phyloP scores from a whole-genome alignment of 139 green algal genomes.

The Chlorokybus atmophyticus region DNA sequence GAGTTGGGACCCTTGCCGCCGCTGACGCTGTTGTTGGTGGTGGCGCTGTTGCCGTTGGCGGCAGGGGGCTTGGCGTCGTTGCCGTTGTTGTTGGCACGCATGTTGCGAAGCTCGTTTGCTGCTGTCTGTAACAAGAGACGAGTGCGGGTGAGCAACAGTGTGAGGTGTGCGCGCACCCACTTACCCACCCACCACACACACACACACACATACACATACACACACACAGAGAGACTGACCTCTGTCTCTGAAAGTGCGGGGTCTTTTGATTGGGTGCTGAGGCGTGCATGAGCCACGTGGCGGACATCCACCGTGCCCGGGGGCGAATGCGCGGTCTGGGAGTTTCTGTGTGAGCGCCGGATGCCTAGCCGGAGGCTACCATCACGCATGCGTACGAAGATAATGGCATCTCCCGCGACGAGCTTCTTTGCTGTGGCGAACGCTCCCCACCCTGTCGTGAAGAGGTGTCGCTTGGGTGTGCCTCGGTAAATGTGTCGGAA shows the following conservation, averaged over 20 bases:
- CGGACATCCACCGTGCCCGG: neutral
- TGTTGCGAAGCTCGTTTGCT: too few species aligned
- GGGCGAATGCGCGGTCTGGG: neutral
- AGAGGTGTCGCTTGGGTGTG: conserved; percentile 19
- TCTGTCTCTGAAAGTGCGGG: neutral
- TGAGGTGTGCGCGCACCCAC: too few species aligned
- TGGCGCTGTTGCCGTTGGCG: too few species aligned
- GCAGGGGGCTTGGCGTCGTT: neutral
- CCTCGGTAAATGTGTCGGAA: conserved; percentile 28
- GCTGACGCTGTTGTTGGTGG: neutral
- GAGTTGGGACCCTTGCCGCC: neutral
- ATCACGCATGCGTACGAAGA: conserved; percentile 10
- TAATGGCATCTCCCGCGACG: conserved; percentile 17
- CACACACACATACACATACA: conserved; percentile 1
- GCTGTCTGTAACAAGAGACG: too few species aligned
- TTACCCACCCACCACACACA: too few species aligned
- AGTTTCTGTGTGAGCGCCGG: neutral
- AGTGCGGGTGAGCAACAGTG: too few species aligned
- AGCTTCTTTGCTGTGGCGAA: conserved; percentile 15
- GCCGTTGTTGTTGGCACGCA: too few species aligned
- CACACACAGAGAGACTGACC: neutral
- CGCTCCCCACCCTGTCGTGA: conserved; percentile 21
- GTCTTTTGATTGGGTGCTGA: neutral
- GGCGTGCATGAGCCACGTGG: too few species aligned
- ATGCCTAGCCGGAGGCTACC: neutral